Base-by-base conservation (phyloP, 2,329 filamentous ascomycete genomes). In the Colletotrichum graminicola region DNA sequence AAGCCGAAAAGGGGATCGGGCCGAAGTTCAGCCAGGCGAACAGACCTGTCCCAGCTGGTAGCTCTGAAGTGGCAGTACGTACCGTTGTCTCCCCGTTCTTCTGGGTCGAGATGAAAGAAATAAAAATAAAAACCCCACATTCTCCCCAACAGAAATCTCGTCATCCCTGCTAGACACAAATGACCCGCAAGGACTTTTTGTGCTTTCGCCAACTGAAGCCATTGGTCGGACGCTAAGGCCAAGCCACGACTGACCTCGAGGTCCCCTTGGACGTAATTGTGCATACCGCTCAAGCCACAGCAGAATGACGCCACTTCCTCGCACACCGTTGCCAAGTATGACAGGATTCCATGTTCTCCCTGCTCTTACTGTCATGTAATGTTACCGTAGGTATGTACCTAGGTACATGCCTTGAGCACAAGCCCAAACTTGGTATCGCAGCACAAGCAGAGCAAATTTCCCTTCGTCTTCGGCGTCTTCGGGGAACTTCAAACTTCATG, bases 71-170 rank as follows among this genome's bases (percentile, higher is more conserved):
- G 21, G 18, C 5, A 49, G 63, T 62, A 71, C 63, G 56, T 67
- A 62, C 16, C 49, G 29, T 12, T 49, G 51, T 52, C 60, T 12
- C 11, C 32, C 34, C 21, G 16, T 18, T 60, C 41, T 41, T 47
- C 45, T 41, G 34, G 21, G 2, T 29, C 29, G 4, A 29, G 11
- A 14, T 34, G 43, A 51, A 29, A 39, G 11, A 39, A 39, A 39
- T 12, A 39, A 39, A 39, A 39, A 39, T 10, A 12, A 12, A 12
- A 12, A 51, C 62, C 29, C 67, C 67, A 67, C 67, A 62, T 71
- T 26, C 56, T 71, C 64, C 66, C 57, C 67, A 71, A 71, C 67
- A 71, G 63, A 71, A 71, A 52, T 67, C 63, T 67, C 63, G 67
- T 39, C 41, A 71, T 62, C 63, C 67, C 67, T 71, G 67, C 57